Conservation (phyloP, 2,329 filamentous ascomycete species). For the Alternaria sp. region DNA sequence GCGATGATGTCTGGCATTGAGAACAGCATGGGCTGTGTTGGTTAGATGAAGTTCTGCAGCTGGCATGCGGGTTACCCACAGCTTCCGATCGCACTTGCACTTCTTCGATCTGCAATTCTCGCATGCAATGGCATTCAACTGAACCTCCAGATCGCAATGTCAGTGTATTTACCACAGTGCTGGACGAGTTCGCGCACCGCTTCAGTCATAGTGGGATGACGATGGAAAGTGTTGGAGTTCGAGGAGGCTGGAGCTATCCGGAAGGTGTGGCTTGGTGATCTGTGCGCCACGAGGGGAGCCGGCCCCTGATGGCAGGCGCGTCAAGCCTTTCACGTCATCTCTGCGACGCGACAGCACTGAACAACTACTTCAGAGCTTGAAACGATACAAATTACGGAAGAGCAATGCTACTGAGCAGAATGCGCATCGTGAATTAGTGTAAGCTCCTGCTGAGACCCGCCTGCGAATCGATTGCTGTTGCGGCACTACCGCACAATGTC, state of each 20-base stretch:
- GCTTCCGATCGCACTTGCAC: conserved; percentile 35
- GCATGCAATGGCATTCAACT: conserved; percentile 32
- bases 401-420: neutral
- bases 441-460: neutral
- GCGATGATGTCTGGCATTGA: conserved; percentile 23
- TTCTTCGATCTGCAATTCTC: conserved; percentile 36
- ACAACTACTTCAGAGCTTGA: neutral
- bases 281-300: neutral
- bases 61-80: conserved; percentile 14
- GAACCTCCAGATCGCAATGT: neutral
- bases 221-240: neutral
- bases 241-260: neutral
- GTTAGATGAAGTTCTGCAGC: neutral
- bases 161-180: neutral
- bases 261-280: neutral
- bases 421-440: neutral
- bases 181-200: neutral
- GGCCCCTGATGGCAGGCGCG: neutral
- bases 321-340: neutral
- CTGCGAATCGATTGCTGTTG: neutral
- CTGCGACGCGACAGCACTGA: neutral
- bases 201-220: neutral
- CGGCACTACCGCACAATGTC: neutral
- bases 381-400: neutral
- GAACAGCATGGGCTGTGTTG: conserved; percentile 29